Conservation (phyloP, 192 early-diverging fungal species). For the Podila clonocystis region DNA sequence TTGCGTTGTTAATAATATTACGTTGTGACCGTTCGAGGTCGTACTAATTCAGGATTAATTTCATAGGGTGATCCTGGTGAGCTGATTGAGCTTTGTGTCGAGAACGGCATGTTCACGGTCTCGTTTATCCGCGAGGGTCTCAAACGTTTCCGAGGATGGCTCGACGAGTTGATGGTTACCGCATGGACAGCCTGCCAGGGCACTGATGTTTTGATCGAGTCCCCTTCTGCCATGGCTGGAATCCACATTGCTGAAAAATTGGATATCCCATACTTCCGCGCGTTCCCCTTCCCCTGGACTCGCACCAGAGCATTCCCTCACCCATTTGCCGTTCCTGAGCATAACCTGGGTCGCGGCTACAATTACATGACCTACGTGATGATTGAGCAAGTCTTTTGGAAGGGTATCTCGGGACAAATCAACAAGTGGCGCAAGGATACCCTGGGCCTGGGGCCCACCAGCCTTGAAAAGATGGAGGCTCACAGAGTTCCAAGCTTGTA, state of each 20-base stretch:
- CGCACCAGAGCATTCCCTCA: slow-evolving; percentile 78
- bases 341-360: slow-evolving; percentile 56
- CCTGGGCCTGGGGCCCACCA: slow-evolving; percentile 58
- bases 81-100: slow-evolving; percentile 66
- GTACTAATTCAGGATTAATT: neutral
- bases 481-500: slow-evolving; percentile 72
- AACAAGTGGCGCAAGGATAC: slow-evolving; percentile 65
- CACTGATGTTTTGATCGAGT: slow-evolving; percentile 75
- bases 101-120: slow-evolving; percentile 74
- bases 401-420: slow-evolving; percentile 62
- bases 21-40: neutral
- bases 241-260: slow-evolving; percentile 73
- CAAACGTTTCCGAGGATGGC: slow-evolving; percentile 69
- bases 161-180: slow-evolving; percentile 66
- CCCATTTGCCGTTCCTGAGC: slow-evolving; percentile 69
- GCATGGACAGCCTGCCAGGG: slow-evolving; percentile 67
- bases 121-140: slow-evolving; percentile 68
- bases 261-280: slow-evolving; percentile 70
- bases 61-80: slow-evolving; percentile 48
- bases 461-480: slow-evolving; percentile 59
- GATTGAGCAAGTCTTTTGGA: slow-evolving; percentile 77
- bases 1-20: neutral
- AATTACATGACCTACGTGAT: slow-evolving; percentile 77
- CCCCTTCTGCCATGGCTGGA: slow-evolving; percentile 73
- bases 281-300: slow-evolving; percentile 84